These are phyloP conservation scores for Taphrina deformans DNA, from an alignment of 1,139 yeast species.

Conservation along the genomic window DNA sequence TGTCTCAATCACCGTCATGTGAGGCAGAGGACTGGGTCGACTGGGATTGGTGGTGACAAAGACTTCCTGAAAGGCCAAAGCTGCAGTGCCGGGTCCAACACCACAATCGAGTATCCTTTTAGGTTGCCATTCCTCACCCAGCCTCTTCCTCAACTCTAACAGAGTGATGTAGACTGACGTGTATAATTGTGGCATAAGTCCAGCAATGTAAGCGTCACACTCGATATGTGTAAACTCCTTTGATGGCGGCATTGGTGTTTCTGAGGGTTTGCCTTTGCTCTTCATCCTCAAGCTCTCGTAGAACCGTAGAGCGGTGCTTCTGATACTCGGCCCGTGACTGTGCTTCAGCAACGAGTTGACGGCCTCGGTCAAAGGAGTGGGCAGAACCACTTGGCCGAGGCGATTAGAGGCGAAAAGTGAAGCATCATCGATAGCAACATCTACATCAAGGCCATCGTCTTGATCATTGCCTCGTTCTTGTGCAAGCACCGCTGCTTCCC, in stretches of 20 bases:
- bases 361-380: background rate
- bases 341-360: constrained; percentile 14
- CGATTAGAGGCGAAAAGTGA: constrained; percentile 26
- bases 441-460: background rate
- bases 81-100: constrained; percentile 90
- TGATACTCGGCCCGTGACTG: constrained; percentile 14
- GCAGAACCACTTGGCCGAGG: constrained; percentile 22
- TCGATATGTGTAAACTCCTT: constrained; percentile 26
- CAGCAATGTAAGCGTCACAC: constrained; percentile 72
- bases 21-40: background rate
- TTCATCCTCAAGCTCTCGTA: constrained; percentile 12
- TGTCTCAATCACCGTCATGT: constrained; percentile 7
- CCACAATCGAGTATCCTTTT: constrained; percentile 73
- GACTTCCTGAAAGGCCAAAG: constrained; percentile 80
- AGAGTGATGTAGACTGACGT: constrained; percentile 69
- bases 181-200: constrained; percentile 81
- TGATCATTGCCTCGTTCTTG: background rate
- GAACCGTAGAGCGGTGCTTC: constrained; percentile 17
- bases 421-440: constrained; percentile 13
- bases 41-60: constrained; percentile 54
- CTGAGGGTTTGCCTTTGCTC: background rate
- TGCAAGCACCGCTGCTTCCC: constrained; percentile 19
- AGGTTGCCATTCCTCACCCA: constrained; percentile 60
- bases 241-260: constrained; percentile 14
- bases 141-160: constrained; percentile 62